A percentile compares a stretch with the other conserved stretches of the same genome.
These are phyloP conservation scores for Acacia crassicarpa DNA, from an alignment of 306 rosid species.

Conservation along the genomic window DNA sequence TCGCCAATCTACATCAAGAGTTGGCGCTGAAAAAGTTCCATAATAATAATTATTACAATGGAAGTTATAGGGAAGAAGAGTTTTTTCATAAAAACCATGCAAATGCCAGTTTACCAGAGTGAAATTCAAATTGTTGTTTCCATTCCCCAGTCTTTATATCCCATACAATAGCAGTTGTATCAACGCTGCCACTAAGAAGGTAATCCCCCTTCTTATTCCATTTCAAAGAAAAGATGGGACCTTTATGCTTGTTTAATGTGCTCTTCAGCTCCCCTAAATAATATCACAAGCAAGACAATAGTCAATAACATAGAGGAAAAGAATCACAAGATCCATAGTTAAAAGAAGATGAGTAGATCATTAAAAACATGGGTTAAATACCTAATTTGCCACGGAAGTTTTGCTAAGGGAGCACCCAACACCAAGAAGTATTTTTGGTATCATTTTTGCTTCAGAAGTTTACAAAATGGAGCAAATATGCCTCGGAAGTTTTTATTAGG, in stretches of 20 bases:
- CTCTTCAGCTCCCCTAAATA: conserved; percentile 55
- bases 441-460: too few relatives aligned
- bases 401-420: too few relatives aligned
- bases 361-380: conserved; percentile 16
- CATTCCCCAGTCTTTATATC: conserved; percentile 60
- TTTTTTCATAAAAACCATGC: conserved; percentile 9
- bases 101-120: conserved; percentile 45
- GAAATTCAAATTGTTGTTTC: conserved; percentile 73
- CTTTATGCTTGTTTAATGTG: conserved; percentile 57
- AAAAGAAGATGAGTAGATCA: neutral
- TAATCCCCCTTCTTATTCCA: conserved; percentile 78
- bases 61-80: neutral
- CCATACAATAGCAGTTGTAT: conserved; percentile 72
- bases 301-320: neutral
- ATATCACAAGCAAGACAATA: conserved; percentile 18
- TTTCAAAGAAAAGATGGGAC: conserved; percentile 68
- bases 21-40: conserved; percentile 51
- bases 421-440: too few relatives aligned
- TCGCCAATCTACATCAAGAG: conserved; percentile 76
- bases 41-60: conserved; percentile 8
- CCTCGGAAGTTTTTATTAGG: too few relatives aligned
- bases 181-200: conserved; percentile 72
- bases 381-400: too few relatives aligned
- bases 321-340: neutral
- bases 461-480: too few relatives aligned